A percentile compares a stretch with the other conserved stretches of the same genome.
These are phyloP conservation scores for Pseudocohnilembus persalinus DNA, from an alignment of 169 alveolate species.

Conservation along the genomic window DNA sequence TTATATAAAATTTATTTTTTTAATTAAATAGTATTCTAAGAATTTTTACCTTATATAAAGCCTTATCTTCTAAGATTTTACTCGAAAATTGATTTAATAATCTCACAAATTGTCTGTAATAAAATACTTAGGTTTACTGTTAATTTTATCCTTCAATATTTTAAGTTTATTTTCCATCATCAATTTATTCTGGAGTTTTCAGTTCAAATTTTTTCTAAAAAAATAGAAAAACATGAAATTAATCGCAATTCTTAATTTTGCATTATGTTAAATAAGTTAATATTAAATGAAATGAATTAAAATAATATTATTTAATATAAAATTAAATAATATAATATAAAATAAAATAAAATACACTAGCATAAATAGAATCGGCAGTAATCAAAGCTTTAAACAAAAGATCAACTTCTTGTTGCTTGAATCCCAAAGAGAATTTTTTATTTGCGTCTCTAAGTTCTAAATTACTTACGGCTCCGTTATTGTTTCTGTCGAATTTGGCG, in stretches of 20 bases:
- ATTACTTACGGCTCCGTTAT: slow-evolving; percentile 2
- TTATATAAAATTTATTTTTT: no score
- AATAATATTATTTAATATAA: no score
- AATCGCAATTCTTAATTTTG: no score
- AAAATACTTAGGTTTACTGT: background rate
- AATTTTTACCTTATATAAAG: background rate
- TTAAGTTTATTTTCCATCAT: no score
- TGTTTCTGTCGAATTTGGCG: background rate
- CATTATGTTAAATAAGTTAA: no score
- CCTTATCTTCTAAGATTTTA: background rate
- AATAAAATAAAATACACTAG: background rate
- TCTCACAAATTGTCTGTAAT: background rate
- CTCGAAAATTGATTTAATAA: background rate
- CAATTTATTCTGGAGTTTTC: background rate
- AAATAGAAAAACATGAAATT: no score
- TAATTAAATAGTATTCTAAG: background rate
- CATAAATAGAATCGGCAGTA: slow-evolving; percentile 12
- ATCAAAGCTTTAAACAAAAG: slow-evolving; percentile 7
- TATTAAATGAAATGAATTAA: no score
- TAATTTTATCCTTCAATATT: background rate
- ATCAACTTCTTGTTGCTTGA: slow-evolving; percentile 10
- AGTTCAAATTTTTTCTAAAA: background rate
- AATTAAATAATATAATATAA: no score
- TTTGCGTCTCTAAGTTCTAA: background rate
- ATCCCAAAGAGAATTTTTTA: slow-evolving; percentile 13